Conservation (phyloP, 2,329 filamentous ascomycete genomes). For the Fonsecaea pugnacius region DNA sequence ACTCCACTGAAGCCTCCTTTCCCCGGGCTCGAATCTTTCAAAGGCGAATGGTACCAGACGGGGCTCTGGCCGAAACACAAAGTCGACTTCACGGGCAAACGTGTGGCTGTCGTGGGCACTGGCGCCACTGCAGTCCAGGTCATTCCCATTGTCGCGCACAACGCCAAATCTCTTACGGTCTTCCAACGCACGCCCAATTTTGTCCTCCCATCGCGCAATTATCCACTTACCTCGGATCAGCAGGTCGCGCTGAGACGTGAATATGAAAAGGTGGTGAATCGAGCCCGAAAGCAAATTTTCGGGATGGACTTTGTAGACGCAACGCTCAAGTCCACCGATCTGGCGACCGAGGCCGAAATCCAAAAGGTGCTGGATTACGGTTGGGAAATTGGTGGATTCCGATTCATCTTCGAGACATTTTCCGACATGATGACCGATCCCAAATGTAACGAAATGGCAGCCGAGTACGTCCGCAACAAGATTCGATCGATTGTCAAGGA, state of each 20-base stretch:
- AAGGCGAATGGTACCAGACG: slow-evolving; percentile 63
- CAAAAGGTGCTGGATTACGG: slow-evolving; percentile 40
- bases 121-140: slow-evolving; percentile 57
- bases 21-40: slow-evolving; percentile 63
- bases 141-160: slow-evolving; percentile 34
- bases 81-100: slow-evolving; percentile 55
- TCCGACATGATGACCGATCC: slow-evolving; percentile 56
- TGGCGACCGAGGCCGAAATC: slow-evolving; percentile 31
- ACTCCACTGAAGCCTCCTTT: slow-evolving; percentile 56
- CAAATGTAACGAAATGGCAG: slow-evolving; percentile 58
- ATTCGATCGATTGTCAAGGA: slow-evolving; percentile 57
- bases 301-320: slow-evolving; percentile 37
- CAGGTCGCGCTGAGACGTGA: slow-evolving; percentile 36
- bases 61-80: slow-evolving; percentile 62
- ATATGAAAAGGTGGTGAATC: slow-evolving; percentile 37
- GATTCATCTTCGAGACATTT: slow-evolving; percentile 60
- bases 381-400: slow-evolving; percentile 57
- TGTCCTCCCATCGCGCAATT: slow-evolving; percentile 33
- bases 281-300: slow-evolving; percentile 39
- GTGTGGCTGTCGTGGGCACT: slow-evolving; percentile 66
- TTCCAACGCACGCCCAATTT: slow-evolving; percentile 69
- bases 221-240: slow-evolving; percentile 37
- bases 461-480: slow-evolving; percentile 61
- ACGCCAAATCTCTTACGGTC: slow-evolving; percentile 40
- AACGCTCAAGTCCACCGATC: slow-evolving; percentile 11